A percentile compares a stretch with the other conserved stretches of the same genome.
phyloP scores from a whole-genome alignment of 352 stramenopile species.

The Globisporangium alternatum region DNA sequence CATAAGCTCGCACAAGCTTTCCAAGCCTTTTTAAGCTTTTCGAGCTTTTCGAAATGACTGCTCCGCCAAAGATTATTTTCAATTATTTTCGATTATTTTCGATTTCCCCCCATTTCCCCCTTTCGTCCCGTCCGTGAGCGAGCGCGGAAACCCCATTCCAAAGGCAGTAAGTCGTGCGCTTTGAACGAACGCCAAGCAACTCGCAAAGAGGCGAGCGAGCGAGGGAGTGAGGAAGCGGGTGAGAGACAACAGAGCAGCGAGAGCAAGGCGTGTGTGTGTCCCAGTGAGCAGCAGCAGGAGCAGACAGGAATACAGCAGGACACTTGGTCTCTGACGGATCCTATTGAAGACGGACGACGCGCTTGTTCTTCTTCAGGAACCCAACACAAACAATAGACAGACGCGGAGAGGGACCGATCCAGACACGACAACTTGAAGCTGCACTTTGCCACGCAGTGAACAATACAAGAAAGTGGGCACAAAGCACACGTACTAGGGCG shows the following conservation, averaged over 20 bases:
- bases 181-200: constrained; percentile 9
- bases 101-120: no score
- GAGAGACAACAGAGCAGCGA: neutral
- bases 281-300: neutral
- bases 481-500: neutral
- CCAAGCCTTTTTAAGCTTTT: no score
- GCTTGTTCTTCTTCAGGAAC: neutral
- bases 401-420: neutral
- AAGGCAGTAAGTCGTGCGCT: neutral
- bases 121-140: no score
- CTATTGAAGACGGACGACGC: neutral
- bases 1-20: no score
- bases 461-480: neutral
- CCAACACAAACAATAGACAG: neutral
- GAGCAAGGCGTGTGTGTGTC: neutral
- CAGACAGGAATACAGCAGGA: neutral
- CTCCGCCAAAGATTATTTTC: no score
- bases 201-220: constrained; percentile 3
- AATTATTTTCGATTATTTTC: no score
- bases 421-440: neutral
- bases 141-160: constrained; percentile 2
- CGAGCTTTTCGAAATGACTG: no score
- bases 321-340: neutral
- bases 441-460: neutral
- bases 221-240: neutral